A percentile compares a stretch with the other conserved stretches of the same genome.
These are phyloP conservation scores for Amanita phalloides DNA, from an alignment of 768 basidiomycete species.

Conservation along the genomic window DNA sequence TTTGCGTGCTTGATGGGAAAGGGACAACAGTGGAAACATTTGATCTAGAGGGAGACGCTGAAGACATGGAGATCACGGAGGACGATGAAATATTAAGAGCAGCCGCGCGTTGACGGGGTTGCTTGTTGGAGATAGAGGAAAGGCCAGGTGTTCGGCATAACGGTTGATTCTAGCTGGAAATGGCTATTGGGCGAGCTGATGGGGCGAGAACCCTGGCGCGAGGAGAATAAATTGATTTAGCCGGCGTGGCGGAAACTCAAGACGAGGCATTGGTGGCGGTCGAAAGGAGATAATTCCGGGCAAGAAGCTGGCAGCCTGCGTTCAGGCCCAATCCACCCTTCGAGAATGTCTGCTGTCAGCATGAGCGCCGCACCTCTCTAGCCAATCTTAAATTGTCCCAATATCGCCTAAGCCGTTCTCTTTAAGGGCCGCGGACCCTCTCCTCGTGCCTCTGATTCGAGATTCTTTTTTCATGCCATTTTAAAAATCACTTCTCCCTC, in stretches of 20 bases:
- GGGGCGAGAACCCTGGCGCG: constrained; percentile 29
- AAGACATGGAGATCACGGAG: constrained; percentile 33
- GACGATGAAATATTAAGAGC: constrained; percentile 18
- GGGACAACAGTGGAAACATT: constrained; percentile 61
- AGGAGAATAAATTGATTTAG: constrained; percentile 16
- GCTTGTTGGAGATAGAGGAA: constrained; percentile 2
- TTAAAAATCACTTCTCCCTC: constrained; percentile 31
- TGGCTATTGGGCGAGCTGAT: constrained; percentile 25
- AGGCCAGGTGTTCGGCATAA: constrained; percentile 17
- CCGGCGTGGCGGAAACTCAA: constrained; percentile 20
- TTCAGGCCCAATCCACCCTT: constrained; percentile 25
- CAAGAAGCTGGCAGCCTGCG: constrained; percentile 16
- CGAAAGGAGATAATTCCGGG: constrained; percentile 29
- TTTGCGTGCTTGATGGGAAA: constrained; percentile 57
- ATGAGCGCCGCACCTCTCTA: constrained; percentile 35
- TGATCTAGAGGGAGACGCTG: constrained; percentile 67
- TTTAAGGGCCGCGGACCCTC: constrained; percentile 45
- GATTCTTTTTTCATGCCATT: constrained; percentile 56
- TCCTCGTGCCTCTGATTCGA: constrained; percentile 62
- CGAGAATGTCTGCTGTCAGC: constrained; percentile 34
- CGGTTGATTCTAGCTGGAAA: constrained; percentile 28
- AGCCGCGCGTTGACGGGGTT: constrained; percentile 12
- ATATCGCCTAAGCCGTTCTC: constrained; percentile 34
- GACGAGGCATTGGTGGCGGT: constrained; percentile 15
- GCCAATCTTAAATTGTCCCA: constrained; percentile 41